These are phyloP conservation scores for Eutypa lata DNA, from an alignment of 2,329 filamentous ascomycete species.

Conservation along the genomic window DNA sequence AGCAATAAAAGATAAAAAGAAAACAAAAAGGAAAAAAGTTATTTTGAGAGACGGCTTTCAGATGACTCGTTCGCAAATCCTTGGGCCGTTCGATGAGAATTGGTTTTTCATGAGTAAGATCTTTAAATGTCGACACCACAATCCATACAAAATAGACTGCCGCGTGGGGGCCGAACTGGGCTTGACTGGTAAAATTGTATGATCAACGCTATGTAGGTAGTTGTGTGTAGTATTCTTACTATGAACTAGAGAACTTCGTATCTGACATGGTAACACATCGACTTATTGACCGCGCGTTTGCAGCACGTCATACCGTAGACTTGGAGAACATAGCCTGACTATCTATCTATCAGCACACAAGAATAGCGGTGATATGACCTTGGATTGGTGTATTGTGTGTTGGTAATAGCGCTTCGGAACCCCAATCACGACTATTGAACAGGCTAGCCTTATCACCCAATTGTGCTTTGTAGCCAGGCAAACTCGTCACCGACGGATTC, in stretches of 20 bases:
- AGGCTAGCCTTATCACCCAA: not conserved
- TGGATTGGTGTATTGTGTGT: not conserved
- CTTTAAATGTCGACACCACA: not conserved
- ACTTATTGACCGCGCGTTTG: too few relatives aligned
- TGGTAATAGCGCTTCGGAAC: not conserved
- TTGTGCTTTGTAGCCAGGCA: not conserved
- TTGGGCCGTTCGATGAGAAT: not conserved
- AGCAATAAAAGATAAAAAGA: conserved; percentile 1
- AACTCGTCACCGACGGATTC: not conserved
- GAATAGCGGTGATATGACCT: not conserved
- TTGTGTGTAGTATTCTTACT: not conserved
- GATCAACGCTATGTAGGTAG: not conserved
- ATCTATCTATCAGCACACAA: not conserved
- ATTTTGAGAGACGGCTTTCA: too few relatives aligned
- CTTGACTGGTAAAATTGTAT: too few relatives aligned
- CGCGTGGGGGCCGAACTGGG: not conserved
- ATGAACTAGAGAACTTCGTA: not conserved
- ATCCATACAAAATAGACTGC: not conserved
- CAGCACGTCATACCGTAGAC: not conserved
- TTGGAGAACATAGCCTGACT: not conserved
- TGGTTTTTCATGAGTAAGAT: not conserved
- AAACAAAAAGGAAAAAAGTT: not conserved
- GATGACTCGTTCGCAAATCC: not conserved
- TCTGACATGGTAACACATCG: not conserved
- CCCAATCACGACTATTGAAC: not conserved